These are phyloP conservation scores for Vaccinium darrowii DNA, from an alignment of 148 eudicot species.

Conservation along the genomic window DNA sequence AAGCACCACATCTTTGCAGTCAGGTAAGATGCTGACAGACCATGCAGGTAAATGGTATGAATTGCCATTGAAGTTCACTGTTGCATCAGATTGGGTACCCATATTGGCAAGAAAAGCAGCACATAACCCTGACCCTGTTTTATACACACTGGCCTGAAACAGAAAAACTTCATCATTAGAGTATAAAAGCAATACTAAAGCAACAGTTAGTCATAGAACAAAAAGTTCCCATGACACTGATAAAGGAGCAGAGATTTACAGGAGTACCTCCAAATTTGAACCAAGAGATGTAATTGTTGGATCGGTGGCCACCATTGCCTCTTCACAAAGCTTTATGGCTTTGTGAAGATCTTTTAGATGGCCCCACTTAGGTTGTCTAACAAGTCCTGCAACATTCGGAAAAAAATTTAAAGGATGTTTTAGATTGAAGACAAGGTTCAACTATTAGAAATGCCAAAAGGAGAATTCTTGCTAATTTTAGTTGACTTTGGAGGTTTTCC, in stretches of 20 bases:
- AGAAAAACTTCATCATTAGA: conserved; percentile 2
- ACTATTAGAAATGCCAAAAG: not conserved
- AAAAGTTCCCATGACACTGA: not conserved
- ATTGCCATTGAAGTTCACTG: conserved; percentile 68
- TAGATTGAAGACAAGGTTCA: not conserved
- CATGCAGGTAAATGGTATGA: conserved; percentile 85
- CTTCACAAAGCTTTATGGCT: conserved; percentile 91
- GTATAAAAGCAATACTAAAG: not conserved
- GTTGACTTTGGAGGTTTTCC: not conserved
- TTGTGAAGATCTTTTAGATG: conserved; percentile 85
- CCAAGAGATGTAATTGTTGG: conserved; percentile 66
- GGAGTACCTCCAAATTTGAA: conserved; percentile 65
- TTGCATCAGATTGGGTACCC: conserved; percentile 74
- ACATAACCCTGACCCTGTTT: conserved; percentile 68
- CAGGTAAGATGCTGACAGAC: conserved; percentile 99
- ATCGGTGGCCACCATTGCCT: conserved; percentile 78
- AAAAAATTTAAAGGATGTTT: not conserved
- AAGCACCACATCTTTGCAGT: conserved; percentile 85
- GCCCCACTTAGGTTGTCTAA: conserved; percentile 90
- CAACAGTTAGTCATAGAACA: not conserved
- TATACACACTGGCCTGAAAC: conserved; percentile 69
- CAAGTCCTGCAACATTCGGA: conserved; percentile 40
- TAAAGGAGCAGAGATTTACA: not conserved
- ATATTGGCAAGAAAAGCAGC: conserved; percentile 84
- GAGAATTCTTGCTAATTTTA: not conserved